Evolutionary conservation across 257 asterid species (phyloP), one percentile per base, ranked within the genome.

Genomic region (Misopates orontium): DNA sequence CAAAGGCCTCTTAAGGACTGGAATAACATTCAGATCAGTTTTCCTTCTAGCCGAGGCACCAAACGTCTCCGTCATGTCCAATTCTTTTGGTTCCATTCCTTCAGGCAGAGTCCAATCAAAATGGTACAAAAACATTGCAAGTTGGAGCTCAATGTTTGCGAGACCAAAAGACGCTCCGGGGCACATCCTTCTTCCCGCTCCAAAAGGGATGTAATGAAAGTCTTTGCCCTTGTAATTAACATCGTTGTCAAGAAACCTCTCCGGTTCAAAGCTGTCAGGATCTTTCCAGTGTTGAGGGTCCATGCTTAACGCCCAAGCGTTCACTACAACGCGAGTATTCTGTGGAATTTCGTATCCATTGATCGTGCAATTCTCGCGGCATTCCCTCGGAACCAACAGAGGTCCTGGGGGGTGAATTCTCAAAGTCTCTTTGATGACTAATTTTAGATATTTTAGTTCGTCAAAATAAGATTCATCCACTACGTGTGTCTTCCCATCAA

Each of bases 131-230:
- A 76, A 31, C 56, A 56, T 39, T 4, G 81, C 77, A 0, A 76
- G 59, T 10, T 64, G 58, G 8, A 71, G 71, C 49, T 76, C 81
- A 9, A 76, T 63, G 18, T 68, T 68, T 3, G 74, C 74, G 2
- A 71, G 24, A 3, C 72, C 71, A 18, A 76, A 76, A 3, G 58
- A 28, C 2, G 58, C 52, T 1, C 78, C 78, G 0, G 73, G 76
- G 36, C 80, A 75, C 0, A 70, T 60, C 50, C 77, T 75, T 5
- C 77, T 75, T 8, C 80, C 77, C 0, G 68, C 77, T 0, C 80
- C 77, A 31, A 76, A 76, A 2, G 80, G 74, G 11, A 71, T 67
- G 4, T 12, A 71, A 7, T 74, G 71, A 4, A 62, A 56, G 7
- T 56, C 20, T 32, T 47, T 45, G 0, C 75, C 73, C 18, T 1